Evolutionary conservation across 2,329 filamentous ascomycete species (phyloP).

Genomic region (Diaporthe amygdali): DNA sequence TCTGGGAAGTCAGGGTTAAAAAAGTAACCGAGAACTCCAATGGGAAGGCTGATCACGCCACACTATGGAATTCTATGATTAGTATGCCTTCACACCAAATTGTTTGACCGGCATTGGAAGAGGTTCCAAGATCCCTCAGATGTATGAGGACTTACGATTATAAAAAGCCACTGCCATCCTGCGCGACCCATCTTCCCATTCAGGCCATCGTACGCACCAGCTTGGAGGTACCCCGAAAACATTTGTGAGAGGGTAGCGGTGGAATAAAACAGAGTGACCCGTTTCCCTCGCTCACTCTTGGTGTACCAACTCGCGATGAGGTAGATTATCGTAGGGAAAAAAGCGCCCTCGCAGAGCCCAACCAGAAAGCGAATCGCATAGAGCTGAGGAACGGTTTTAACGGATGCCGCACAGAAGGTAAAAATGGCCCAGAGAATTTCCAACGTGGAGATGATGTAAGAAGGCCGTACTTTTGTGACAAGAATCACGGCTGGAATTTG

Average conservation of each 20-base stretch:
- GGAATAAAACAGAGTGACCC: constrained; percentile 24
- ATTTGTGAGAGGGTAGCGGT: constrained; percentile 44
- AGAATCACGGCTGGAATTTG: constrained; percentile 24
- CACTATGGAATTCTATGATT: neutral
- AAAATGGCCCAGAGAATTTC: constrained; percentile 24
- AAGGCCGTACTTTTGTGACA: constrained; percentile 20
- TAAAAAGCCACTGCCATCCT: constrained; percentile 55
- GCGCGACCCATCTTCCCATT: constrained; percentile 50
- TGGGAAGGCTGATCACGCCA: constrained; percentile 28
- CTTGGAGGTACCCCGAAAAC: constrained; percentile 56
- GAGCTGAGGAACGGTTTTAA: constrained; percentile 24
- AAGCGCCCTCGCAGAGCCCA: constrained; percentile 22
- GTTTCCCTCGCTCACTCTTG: constrained; percentile 20
- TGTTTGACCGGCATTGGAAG: neutral
- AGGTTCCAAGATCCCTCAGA: neutral
- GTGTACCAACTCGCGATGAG: constrained; percentile 26
- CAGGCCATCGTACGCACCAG: constrained; percentile 53
- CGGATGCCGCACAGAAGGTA: constrained; percentile 24
- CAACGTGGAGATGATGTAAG: constrained; percentile 22
- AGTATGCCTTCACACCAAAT: neutral
- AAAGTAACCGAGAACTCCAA: constrained; percentile 27
- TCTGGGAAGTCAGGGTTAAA: constrained; percentile 25
- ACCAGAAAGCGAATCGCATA: constrained; percentile 24
- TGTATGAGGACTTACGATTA: constrained; percentile 40
- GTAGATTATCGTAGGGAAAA: constrained; percentile 27